Evolutionary conservation across 306 rosid genomes (phyloP), one percentile per base, ranked within the genome.

Genomic region (Acmispon strigosus): DNA sequence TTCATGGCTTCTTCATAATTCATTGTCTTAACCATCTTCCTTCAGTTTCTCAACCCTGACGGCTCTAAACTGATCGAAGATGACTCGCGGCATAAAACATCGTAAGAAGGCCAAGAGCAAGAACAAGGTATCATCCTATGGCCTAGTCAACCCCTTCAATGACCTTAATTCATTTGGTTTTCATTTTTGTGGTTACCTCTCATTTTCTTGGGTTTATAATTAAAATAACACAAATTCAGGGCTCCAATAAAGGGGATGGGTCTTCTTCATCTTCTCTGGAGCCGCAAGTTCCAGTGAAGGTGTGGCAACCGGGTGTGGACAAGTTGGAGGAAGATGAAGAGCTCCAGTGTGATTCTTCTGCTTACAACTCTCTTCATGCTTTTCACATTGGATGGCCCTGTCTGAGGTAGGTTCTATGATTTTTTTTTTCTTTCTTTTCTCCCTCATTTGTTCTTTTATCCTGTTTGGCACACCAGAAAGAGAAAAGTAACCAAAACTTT

Each of bases 261-360:
- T 70, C 98, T 58, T 85, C 96, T 58, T 85, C 96, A 6, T 75
- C 87, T 56, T 84, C 89, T 19, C 69, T 80, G 37, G 32, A 39
- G 9, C 99, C 97, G 2, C 69, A 89, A 3, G 59, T 76, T 69
- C 97, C 97, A 2, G 59, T 81, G 1, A 94, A 83, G 78, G 97
- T 94, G 32, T 94, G 97, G 97, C 96, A 87, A 70, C 99, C 99
- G 1, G 99, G 97, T 4, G 97, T 94, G 70, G 98, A 94, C 73
- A 87, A 87, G 74, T 72, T 90, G 81, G 99, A 90, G 82, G 99
- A 94, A 78, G 97, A 84, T 10, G 99, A 94, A 78, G 97, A 94
- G 91, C 99, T 94, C 17, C 96, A 91, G 71, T 94, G 99, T 65
- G 97, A 94, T 11, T 89, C 87, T 36, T 86, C 99, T 56, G 97